Conservation (phyloP, 2,329 filamentous ascomycete genomes). For the Periconia sp. region DNA sequence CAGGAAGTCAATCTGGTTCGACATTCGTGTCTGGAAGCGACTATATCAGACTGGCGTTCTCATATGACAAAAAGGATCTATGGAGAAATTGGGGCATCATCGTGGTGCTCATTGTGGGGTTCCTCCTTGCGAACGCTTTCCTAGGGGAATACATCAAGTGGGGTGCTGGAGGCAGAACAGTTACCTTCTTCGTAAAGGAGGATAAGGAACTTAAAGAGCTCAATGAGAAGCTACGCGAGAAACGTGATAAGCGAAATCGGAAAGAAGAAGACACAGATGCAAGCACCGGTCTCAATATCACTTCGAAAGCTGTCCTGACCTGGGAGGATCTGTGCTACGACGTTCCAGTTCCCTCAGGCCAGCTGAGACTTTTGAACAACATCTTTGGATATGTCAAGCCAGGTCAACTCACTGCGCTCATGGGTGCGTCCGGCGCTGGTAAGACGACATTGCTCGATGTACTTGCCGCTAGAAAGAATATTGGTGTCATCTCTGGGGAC, state of each 20-base stretch:
- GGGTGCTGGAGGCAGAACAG: constrained; percentile 79
- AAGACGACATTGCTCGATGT: constrained; percentile 72
- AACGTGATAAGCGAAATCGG: constrained; percentile 60
- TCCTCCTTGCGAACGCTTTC: constrained; percentile 74
- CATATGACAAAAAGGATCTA: constrained; percentile 69
- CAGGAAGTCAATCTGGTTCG: constrained; percentile 72
- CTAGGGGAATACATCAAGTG: constrained; percentile 80
- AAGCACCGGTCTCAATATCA: constrained; percentile 57
- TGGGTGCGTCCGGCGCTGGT: constrained; percentile 67
- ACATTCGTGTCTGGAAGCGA: constrained; percentile 66
- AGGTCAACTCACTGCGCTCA: constrained; percentile 58
- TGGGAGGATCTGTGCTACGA: constrained; percentile 67
- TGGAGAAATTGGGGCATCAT: constrained; percentile 75
- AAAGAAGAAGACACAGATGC: constrained; percentile 50
- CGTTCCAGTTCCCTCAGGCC: constrained; percentile 70
- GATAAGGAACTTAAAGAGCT: constrained; percentile 70
- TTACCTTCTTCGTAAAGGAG: constrained; percentile 77
- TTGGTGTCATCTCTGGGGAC: constrained; percentile 68
- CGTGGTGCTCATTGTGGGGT: constrained; percentile 74
- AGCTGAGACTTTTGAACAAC: constrained; percentile 61
- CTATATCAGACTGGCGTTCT: constrained; percentile 73
- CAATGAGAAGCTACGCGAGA: constrained; percentile 67
- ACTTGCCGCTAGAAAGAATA: constrained; percentile 68
- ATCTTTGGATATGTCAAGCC: constrained; percentile 64
- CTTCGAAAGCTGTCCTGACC: constrained; percentile 62